Evolutionary conservation across 371 early-diverging fungal species (phyloP).

Genomic region (Hamiltosporidium magnivora): DNA sequence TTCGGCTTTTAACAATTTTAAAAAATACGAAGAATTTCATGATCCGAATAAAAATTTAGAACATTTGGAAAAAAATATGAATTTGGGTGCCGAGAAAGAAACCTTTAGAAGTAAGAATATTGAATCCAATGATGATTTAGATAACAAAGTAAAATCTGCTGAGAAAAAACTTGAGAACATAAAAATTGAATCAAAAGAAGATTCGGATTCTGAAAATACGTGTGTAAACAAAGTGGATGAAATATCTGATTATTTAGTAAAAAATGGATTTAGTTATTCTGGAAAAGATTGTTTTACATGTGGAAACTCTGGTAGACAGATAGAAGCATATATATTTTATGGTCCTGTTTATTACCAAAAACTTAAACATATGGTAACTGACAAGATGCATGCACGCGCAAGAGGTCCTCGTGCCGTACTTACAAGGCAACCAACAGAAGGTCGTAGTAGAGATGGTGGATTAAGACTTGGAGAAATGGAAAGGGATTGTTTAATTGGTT

Average conservation of each 20-base stretch:
- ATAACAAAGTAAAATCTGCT: constrained; percentile 53
- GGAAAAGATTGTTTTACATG: constrained; percentile 78
- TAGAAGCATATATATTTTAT: constrained; percentile 86
- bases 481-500: constrained; percentile 85
- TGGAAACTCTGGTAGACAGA: constrained; percentile 71
- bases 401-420: constrained; percentile 79
- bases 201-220: too few relatives aligned
- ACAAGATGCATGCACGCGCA: constrained; percentile 96
- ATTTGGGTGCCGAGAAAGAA: neutral
- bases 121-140: neutral
- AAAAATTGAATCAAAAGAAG: too few relatives aligned
- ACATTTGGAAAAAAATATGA: neutral
- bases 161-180: constrained; percentile 69
- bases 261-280: constrained; percentile 85
- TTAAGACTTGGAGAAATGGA: constrained; percentile 96
- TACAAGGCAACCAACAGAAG: constrained; percentile 94
- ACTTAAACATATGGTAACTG: constrained; percentile 97
- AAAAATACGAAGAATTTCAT: neutral
- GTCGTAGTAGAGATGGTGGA: constrained; percentile 89
- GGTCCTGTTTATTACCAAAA: constrained; percentile 95
- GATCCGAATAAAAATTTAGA: neutral
- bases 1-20: constrained; percentile 59
- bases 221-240: constrained; percentile 52
- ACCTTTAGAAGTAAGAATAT: neutral
- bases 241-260: constrained; percentile 76